These are phyloP conservation scores for Beauveria asiatica DNA, from an alignment of 2,329 filamentous ascomycete genomes.

Conservation along the genomic window DNA sequence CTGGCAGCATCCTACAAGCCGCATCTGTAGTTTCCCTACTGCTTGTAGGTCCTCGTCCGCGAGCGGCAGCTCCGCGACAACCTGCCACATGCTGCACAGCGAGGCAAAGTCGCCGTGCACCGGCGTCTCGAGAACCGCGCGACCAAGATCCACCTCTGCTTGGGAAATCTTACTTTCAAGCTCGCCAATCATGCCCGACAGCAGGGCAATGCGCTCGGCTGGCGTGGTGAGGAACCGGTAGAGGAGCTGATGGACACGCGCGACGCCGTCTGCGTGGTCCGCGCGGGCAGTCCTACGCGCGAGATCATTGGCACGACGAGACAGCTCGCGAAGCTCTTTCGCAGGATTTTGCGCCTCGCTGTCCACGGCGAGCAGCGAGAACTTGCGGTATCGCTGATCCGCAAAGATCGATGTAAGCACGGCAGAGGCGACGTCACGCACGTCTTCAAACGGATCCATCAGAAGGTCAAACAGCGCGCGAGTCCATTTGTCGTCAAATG, in stretches of 20 bases:
- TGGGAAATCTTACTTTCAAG: constrained; percentile 56
- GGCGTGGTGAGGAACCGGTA: constrained; percentile 45
- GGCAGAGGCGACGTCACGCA: constrained; percentile 51
- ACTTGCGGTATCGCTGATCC: constrained; percentile 23
- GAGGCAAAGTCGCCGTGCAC: constrained; percentile 64
- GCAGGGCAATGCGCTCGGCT: constrained; percentile 38
- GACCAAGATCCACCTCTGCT: constrained; percentile 56
- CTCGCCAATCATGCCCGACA: constrained; percentile 48
- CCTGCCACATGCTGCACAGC: constrained; percentile 49
- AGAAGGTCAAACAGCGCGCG: constrained; percentile 68
- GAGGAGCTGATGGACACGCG: constrained; percentile 63
- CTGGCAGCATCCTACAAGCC: constrained; percentile 52
- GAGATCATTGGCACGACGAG: constrained; percentile 43
- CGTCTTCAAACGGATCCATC: constrained; percentile 88
- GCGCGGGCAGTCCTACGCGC: constrained; percentile 70
- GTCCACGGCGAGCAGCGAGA: constrained; percentile 3
- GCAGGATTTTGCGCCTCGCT: constrained; percentile 9
- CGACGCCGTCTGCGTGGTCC: constrained; percentile 87
- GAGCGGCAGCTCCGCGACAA: constrained; percentile 35
- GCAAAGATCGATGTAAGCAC: constrained; percentile 43
- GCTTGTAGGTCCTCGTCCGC: constrained; percentile 25
- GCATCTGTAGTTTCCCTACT: constrained; percentile 37
- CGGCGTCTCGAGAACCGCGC: constrained; percentile 57
- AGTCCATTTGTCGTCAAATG: constrained; percentile 42
- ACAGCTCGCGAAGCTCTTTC: constrained; percentile 36